A percentile compares a stretch with the other conserved stretches of the same genome.
Conservation (phyloP, 2,329 filamentous ascomycete genomes). For the Colletotrichum brevisporum region DNA sequence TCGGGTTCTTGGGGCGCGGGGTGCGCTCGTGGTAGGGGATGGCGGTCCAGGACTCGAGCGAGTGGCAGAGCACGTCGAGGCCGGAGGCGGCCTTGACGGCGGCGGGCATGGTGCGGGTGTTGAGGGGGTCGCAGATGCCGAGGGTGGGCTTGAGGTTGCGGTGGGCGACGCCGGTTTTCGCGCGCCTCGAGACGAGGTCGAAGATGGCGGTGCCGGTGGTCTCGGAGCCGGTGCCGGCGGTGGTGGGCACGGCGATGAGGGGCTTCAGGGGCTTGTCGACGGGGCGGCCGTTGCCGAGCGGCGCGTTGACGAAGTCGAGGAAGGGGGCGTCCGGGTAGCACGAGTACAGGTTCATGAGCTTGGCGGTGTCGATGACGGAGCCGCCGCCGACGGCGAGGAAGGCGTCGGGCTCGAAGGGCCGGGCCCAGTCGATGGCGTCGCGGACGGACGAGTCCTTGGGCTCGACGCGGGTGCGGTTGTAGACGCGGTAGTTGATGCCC, state of each 20-base stretch:
- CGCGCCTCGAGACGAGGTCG: conserved; percentile 88
- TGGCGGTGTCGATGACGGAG: conserved; percentile 97
- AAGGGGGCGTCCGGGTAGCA: conserved; percentile 94
- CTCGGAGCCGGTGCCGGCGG: conserved; percentile 89
- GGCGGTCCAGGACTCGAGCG: conserved; percentile 96
- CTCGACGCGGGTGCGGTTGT: conserved; percentile 85
- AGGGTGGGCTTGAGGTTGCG: conserved; percentile 95
- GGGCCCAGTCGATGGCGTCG: conserved; percentile 89
- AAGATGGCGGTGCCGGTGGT: conserved; percentile 99
- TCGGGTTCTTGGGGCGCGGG: conserved; percentile 89
- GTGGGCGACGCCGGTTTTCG: conserved; percentile 97
- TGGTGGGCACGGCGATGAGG: conserved; percentile 87
- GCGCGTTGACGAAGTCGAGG: conserved; percentile 97
- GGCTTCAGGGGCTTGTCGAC: conserved; percentile 79
- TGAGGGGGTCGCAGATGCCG: conserved; percentile 87
- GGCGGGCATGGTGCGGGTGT: conserved; percentile 95
- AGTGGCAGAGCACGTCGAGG: conserved; percentile 94
- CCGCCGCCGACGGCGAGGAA: conserved; percentile 94
- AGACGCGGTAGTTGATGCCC: conserved; percentile 86
- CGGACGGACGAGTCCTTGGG: conserved; percentile 95
- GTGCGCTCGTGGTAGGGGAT: conserved; percentile 92
- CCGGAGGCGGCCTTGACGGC: conserved; percentile 94
- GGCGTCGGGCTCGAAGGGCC: conserved; percentile 85
- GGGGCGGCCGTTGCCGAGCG: conserved; percentile 87
- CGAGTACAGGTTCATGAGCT: conserved; percentile 97